phyloP scores from a whole-genome alignment of 2,329 filamentous ascomycete genomes.

The Lojkania enalia region DNA sequence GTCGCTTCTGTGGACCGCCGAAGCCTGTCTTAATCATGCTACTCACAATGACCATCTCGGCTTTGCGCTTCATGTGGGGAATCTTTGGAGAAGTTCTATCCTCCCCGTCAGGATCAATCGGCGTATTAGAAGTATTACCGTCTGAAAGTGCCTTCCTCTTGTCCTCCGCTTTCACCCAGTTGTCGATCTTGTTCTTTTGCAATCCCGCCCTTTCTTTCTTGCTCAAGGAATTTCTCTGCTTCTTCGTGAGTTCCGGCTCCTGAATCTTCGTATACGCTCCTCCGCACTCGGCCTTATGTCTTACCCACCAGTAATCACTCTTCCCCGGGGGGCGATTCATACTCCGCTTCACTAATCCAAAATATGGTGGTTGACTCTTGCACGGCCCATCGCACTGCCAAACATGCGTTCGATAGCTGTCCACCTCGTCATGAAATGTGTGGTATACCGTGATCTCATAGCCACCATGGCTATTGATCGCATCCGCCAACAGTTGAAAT shows the following conservation, averaged over 20 bases:
- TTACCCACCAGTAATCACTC: constrained; percentile 48
- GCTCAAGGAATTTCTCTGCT: constrained; percentile 45
- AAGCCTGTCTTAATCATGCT: not conserved
- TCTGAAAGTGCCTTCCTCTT: constrained; percentile 7
- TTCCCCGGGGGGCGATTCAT: constrained; percentile 51
- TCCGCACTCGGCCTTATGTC: constrained; percentile 47
- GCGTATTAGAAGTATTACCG: constrained; percentile 13
- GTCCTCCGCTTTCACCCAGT: constrained; percentile 40
- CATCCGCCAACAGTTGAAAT: constrained; percentile 49
- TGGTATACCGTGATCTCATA: constrained; percentile 50
- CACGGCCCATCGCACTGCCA: constrained; percentile 51
- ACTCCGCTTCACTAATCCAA: constrained; percentile 50
- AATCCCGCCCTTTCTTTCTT: constrained; percentile 46
- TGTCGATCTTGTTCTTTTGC: constrained; percentile 51
- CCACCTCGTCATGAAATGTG: constrained; percentile 52
- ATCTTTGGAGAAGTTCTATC: not conserved
- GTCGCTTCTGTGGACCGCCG: not conserved
- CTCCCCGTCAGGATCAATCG: not conserved
- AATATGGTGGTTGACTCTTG: constrained; percentile 43
- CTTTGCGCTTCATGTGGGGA: not conserved
- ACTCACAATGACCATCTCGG: not conserved
- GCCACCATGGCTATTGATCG: constrained; percentile 49
- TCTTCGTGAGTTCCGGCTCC: constrained; percentile 48
- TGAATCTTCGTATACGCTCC: constrained; percentile 48
- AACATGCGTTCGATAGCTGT: constrained; percentile 50